These are phyloP conservation scores for Tylopilus felleus DNA, from an alignment of 768 basidiomycete species.

Conservation along the genomic window DNA sequence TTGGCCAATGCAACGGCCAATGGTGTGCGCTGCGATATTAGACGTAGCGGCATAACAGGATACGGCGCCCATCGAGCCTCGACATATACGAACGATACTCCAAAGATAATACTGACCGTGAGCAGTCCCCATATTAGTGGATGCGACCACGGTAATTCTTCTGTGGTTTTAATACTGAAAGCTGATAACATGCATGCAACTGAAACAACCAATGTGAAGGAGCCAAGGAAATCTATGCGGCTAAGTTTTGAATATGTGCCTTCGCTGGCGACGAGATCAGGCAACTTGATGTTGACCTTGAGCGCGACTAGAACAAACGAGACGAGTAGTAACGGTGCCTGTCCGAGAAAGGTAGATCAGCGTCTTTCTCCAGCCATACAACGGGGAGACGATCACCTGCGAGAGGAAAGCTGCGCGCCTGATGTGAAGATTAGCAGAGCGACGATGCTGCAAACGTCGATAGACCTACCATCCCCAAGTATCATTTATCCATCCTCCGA, in stretches of 20 bases:
- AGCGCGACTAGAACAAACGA: constrained; percentile 67
- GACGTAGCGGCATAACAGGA: constrained; percentile 86
- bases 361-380: not conserved
- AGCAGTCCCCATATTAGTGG: constrained; percentile 71
- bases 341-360: constrained; percentile 17
- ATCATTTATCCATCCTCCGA: constrained; percentile 86
- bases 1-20: constrained; percentile 78
- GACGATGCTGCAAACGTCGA: not conserved
- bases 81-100: constrained; percentile 64
- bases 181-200: constrained; percentile 72
- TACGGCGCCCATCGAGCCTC: constrained; percentile 76
- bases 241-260: constrained; percentile 58
- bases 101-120: constrained; percentile 49
- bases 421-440: constrained; percentile 14
- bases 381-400: constrained; percentile 50
- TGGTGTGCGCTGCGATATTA: constrained; percentile 76
- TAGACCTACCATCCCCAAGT: constrained; percentile 72
- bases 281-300: constrained; percentile 76
- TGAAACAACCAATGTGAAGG: constrained; percentile 68
- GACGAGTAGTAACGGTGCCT: constrained; percentile 76
- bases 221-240: constrained; percentile 84
- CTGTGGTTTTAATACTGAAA: constrained; percentile 74
- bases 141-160: constrained; percentile 73
- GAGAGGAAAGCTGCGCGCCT: constrained; percentile 87
- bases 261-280: constrained; percentile 62